A percentile compares a stretch with the other conserved stretches of the same genome.
Conservation (phyloP, 108 stramenopile genomes). For the Nitzschia inconspicua region DNA sequence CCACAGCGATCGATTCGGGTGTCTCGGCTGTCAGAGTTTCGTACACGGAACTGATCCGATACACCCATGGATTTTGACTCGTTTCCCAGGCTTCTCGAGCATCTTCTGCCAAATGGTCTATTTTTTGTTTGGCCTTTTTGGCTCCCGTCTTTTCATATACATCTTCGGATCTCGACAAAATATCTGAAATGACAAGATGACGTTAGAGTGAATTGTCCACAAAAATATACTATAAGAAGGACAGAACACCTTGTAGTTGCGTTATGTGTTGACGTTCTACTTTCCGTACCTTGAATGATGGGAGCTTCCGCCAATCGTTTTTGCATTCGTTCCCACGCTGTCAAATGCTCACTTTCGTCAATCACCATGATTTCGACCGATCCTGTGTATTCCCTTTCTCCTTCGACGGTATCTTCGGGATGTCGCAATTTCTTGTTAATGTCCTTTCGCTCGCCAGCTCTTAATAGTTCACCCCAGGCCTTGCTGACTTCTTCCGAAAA, state of each 20-base stretch:
- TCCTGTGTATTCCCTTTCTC: constrained; percentile 78
- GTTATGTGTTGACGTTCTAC: background rate
- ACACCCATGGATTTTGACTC: constrained; percentile 98
- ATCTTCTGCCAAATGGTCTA: constrained; percentile 80
- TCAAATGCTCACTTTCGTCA: constrained; percentile 85
- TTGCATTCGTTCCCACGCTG: constrained; percentile 93
- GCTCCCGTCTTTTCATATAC: constrained; percentile 80
- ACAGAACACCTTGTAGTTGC: too few relatives aligned
- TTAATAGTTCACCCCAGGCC: constrained; percentile 82
- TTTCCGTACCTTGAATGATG: constrained; percentile 78
- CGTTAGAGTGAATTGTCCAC: background rate
- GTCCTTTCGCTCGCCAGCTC: constrained; percentile 61
- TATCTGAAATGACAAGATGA: constrained; percentile 24
- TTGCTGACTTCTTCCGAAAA: constrained; percentile 52
- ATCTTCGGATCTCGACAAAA: constrained; percentile 53
- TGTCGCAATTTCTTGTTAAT: constrained; percentile 80
- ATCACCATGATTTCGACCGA: constrained; percentile 88
- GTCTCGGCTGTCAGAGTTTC: constrained; percentile 96
- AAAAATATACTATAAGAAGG: too few relatives aligned
- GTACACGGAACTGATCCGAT: constrained; percentile 91
- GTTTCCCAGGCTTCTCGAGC: constrained; percentile 97
- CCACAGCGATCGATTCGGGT: constrained; percentile 85
- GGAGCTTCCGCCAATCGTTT: constrained; percentile 89
- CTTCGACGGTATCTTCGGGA: constrained; percentile 49
- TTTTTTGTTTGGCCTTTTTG: constrained; percentile 59